phyloP scores from a whole-genome alignment of 2,329 filamentous ascomycete genomes.

The Trichoderma koningii region DNA sequence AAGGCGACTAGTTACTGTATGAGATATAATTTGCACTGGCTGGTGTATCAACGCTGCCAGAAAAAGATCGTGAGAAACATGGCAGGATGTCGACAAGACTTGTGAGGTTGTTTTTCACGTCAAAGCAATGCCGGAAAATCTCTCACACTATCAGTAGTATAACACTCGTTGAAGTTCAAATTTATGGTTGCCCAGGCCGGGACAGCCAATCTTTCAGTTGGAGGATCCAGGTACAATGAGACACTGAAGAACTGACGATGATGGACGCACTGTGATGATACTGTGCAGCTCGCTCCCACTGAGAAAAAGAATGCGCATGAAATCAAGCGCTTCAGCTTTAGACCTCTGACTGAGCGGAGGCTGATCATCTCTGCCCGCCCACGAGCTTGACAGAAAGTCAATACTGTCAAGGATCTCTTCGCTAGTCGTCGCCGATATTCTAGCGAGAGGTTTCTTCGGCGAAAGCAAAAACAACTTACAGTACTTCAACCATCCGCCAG shows the following conservation, averaged over 20 bases:
- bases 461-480: no score
- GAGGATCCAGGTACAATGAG: not conserved
- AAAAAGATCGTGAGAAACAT: no score
- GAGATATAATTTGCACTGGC: not conserved
- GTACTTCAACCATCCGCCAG: not conserved
- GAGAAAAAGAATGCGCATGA: slow-evolving; percentile 9
- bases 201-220: not conserved
- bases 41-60: no score
- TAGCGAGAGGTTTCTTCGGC: not conserved
- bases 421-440: no score
- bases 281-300: slow-evolving; percentile 16
- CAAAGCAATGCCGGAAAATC: no score
- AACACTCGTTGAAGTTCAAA: no score
- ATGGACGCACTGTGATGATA: slow-evolving; percentile 19
- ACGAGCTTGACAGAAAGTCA: not conserved
- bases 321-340: not conserved
- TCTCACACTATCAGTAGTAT: no score
- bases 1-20: slow-evolving; percentile 28
- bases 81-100: no score
- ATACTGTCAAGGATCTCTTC: not conserved
- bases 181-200: not conserved
- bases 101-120: no score
- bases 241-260: not conserved
- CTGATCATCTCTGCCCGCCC: not conserved
- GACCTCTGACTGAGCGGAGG: not conserved